phyloP scores from a whole-genome alignment of 306 rosid species.

The Alnus rubra region DNA sequence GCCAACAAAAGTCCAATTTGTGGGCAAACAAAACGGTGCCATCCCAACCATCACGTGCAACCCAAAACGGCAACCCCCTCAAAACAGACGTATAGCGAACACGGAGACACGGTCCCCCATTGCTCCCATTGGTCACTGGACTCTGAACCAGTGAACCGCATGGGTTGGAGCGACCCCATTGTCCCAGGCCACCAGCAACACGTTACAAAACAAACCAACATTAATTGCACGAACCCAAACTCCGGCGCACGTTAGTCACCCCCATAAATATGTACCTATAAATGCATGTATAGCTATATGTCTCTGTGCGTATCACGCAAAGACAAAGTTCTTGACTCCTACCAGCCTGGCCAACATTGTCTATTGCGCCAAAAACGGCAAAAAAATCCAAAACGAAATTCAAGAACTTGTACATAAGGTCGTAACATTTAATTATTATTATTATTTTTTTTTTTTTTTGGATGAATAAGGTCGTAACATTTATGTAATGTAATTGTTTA shows the following conservation, averaged over 20 bases:
- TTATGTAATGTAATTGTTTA: neutral
- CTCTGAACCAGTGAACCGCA: neutral
- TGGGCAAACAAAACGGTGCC: constrained; percentile 19
- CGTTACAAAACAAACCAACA: constrained; percentile 23
- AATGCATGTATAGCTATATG: neutral
- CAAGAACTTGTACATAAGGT: no score
- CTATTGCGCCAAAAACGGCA: constrained; percentile 28
- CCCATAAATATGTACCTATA: neutral
- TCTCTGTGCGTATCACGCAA: neutral
- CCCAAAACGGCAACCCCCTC: neutral
- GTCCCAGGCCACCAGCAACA: constrained; percentile 1
- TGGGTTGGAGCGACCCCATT: neutral
- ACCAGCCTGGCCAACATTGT: constrained; percentile 41
- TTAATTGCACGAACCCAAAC: constrained; percentile 34
- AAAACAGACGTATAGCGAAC: neutral
- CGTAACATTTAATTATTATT: neutral
- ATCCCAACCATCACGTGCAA: constrained; percentile 33
- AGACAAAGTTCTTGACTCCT: neutral
- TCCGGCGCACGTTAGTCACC: constrained; percentile 19
- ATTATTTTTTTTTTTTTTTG: no score
- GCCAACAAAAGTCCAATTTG: constrained; percentile 21
- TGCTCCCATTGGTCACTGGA: constrained; percentile 12
- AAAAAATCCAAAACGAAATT: neutral
- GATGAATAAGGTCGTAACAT: no score
- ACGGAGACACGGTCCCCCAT: constrained; percentile 26